A percentile compares a stretch with the other conserved stretches of the same genome.
Evolutionary conservation across 331 rosid species (phyloP).

Genomic region (Quercus tomentella): DNA sequence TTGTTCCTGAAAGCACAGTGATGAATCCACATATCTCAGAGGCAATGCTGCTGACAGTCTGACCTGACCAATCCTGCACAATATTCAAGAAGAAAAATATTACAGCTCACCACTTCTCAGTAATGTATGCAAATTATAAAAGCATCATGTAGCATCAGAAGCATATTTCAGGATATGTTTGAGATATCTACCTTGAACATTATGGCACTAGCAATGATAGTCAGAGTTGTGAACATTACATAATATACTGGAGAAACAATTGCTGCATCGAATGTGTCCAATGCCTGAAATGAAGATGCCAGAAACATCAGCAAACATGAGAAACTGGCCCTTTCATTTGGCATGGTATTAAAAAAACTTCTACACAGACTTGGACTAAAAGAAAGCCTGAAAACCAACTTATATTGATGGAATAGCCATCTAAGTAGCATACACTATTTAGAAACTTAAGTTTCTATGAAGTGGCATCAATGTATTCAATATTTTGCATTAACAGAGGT

Average conservation of each 20-base stretch:
- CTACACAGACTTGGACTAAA: background rate
- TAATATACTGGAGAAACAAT: slow-evolving; percentile 92
- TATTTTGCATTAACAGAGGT: background rate
- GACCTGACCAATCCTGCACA: slow-evolving; percentile 93
- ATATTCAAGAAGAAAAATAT: slow-evolving; percentile 12
- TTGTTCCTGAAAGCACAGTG: slow-evolving; percentile 87
- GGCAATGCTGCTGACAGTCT: slow-evolving; percentile 66
- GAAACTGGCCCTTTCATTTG: background rate
- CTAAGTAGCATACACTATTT: background rate
- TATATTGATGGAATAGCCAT: background rate
- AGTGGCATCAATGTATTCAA: background rate
- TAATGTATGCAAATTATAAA: too few species aligned
- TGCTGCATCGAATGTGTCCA: slow-evolving; percentile 74
- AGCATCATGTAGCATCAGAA: background rate
- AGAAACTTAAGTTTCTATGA: background rate
- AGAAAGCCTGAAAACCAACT: background rate
- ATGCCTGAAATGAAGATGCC: slow-evolving; percentile 61
- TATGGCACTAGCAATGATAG: slow-evolving; percentile 82
- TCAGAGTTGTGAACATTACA: slow-evolving; percentile 78
- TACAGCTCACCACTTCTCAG: background rate
- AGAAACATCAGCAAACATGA: background rate
- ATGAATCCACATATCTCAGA: slow-evolving; percentile 95
- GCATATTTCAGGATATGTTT: slow-evolving; percentile 10
- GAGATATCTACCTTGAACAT: slow-evolving; percentile 77
- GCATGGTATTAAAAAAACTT: background rate